Evolutionary conservation across 169 alveolate genomes (phyloP), one percentile per base, ranked within the genome.

Genomic region (Eimeria praecox): DNA sequence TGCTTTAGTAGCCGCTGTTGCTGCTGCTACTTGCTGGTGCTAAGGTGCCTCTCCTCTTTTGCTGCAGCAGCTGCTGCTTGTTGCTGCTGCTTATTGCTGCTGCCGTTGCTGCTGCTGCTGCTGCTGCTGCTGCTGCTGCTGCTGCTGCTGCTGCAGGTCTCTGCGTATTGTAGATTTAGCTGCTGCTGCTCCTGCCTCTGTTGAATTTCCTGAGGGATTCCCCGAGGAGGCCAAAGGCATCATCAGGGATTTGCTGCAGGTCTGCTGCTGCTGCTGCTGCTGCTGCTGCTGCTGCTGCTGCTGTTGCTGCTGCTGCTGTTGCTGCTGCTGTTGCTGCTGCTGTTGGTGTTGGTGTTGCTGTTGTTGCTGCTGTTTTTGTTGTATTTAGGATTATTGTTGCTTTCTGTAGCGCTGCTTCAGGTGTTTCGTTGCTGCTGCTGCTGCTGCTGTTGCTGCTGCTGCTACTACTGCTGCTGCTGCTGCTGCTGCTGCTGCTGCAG

Each of bases 211-310:
- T 3, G 52, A 54, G 22, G 83, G 46, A n/a, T 56, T 88, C 12
- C 94, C 94, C 27, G 85, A 40, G 35, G 86, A 88, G 64, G 94
- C 94, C n/a, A 88, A 88, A 69, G 85, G 66, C 85, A 18, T 88
- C 35, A 88, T 88, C 46, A 33, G 35, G n/a, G n/a, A n/a, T n/a
- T n/a, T n/a, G n/a, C n/a, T n/a, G n/a, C n/a, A n/a, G n/a, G n/a
- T n/a, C n/a, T n/a, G n/a, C n/a, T n/a, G n/a, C n/a, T n/a, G n/a
- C n/a, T n/a, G n/a, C n/a, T n/a, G n/a, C n/a, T n/a, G 30, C 46
- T 30, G 33, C 94, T 86, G 35, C 93, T 86, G 10, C 93, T 56
- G 62, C 82, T 86, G n/a, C n/a, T n/a, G n/a, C n/a, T n/a, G n/a
- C n/a, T n/a, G n/a, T 75, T 20, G 27, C 86, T 75, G 49, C 54